Evolutionary conservation across 495 filamentous ascomycete genomes (phyloP).

Genomic region (Chaetomium tenue): DNA sequence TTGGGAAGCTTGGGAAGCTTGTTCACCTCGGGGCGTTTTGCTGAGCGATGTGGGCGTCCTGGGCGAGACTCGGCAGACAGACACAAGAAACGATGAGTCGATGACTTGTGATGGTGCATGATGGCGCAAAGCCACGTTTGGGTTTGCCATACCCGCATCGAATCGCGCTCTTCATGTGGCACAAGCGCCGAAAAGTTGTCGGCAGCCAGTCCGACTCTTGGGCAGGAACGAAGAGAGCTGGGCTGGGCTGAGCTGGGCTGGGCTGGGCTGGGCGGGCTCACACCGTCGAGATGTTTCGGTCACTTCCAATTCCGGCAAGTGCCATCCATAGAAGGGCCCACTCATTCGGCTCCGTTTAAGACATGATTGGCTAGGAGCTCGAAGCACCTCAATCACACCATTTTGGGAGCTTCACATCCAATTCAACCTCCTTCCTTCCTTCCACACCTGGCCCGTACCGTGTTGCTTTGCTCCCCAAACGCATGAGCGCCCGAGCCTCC

Average conservation of each 20-base stretch:
- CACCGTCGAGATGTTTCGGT: background rate
- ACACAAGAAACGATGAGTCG: background rate
- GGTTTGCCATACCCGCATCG: too few relatives aligned
- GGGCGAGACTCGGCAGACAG: background rate
- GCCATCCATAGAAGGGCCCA: background rate
- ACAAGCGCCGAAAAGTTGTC: background rate
- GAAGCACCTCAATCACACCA: conserved; percentile 14
- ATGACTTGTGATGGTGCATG: background rate
- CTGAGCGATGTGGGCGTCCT: conserved; percentile 13
- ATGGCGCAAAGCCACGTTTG: conserved; percentile 3
- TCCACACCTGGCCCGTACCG: background rate
- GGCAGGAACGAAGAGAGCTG: background rate
- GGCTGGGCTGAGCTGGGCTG: too few relatives aligned
- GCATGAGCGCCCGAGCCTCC: background rate
- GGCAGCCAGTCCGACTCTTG: background rate
- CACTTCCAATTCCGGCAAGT: conserved; percentile 11
- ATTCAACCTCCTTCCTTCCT: conserved; percentile 8
- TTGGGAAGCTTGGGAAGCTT: conserved; percentile 25
- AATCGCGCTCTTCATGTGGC: too few relatives aligned
- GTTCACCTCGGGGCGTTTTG: conserved; percentile 4
- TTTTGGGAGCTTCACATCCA: conserved; percentile 1
- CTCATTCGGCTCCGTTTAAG: background rate
- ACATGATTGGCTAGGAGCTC: background rate
- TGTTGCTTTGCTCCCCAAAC: background rate
- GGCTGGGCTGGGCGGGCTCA: background rate